Evolutionary conservation across 345 rosid species (phyloP), one percentile per base, ranked within the genome.

Genomic region (Noccaea caerulescens): DNA sequence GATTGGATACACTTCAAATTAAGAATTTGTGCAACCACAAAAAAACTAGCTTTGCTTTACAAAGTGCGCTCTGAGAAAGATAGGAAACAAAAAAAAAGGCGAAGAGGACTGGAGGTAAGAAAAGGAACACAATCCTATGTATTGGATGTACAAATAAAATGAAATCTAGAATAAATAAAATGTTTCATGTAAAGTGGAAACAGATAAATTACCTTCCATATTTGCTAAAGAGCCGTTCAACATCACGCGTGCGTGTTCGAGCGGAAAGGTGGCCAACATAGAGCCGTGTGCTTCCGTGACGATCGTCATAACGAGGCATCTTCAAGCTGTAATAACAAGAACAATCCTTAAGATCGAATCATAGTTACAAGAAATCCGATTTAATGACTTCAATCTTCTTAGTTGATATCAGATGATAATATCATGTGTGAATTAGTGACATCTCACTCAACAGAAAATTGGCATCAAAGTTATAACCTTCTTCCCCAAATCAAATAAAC

Each of bases 261-360:
- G 86, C 76, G 4, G 85, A 73, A 38, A 85, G 63, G 33, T 63
- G 85, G 2, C 85, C 89, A 51, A 85, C 87, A 62, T 81, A 85
- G 39, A 85, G 87, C 1, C 85, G 69, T 7, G 87, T 78, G 32
- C 55, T 77, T 18, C 80, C 75, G 51, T 78, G 46, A 18, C 82
- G 78, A 71, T 71, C 75, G 55, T 77, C 83, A 50, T 81, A 72
- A 7, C 85, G 84, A 16, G 83, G 85, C 86, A 82, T 85, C 62
- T 79, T 81, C 14, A 67, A 50, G 7, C 73, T 72, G 50, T 63
- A 38, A 42, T 11, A 25, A 63, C 23, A 23, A 43, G 32, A 11
- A 27, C 44, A 20, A 36, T 18, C 49, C 8, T n/a, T 51, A 4
- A 38, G 14, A 54, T 6, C 3, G 6, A 32, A 45, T 34, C 45